These are phyloP conservation scores for Bipolaris bicolor DNA, from an alignment of 2,329 filamentous ascomycete species.

Conservation along the genomic window DNA sequence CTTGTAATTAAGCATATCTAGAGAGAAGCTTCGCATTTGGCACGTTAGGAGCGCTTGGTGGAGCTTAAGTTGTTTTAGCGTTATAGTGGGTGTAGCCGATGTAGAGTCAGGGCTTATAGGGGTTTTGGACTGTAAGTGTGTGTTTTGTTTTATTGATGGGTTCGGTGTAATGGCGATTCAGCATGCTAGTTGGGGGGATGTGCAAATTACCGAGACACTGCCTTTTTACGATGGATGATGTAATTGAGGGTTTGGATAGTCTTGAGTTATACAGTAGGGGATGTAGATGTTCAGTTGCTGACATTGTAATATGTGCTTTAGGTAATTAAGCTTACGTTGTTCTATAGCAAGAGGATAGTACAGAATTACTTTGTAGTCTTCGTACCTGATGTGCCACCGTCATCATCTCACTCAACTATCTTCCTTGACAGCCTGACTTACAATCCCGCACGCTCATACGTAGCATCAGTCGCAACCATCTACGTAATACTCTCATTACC, in stretches of 20 bases:
- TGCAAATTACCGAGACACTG: neutral
- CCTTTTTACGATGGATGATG: no score
- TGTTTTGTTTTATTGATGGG: neutral
- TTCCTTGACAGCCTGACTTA: constrained; percentile 28
- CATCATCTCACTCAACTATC: constrained; percentile 7
- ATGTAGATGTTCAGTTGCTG: no score
- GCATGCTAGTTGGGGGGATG: neutral
- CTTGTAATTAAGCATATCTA: no score
- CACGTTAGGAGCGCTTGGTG: constrained; percentile 16
- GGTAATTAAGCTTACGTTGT: no score
- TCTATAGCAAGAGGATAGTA: no score
- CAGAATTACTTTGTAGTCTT: neutral
- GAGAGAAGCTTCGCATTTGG: constrained; percentile 25
- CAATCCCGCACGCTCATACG: constrained; percentile 43
- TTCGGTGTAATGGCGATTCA: no score
- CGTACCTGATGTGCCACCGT: neutral
- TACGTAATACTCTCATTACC: constrained; percentile 44
- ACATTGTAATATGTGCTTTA: no score
- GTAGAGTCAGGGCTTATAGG: no score
- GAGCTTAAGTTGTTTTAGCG: constrained; percentile 11
- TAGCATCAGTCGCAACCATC: constrained; percentile 46
- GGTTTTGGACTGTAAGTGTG: neutral
- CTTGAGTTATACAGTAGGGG: no score
- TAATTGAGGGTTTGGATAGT: no score
- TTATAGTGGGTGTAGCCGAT: neutral